phyloP scores from a whole-genome alignment of 2,329 filamentous ascomycete species.

The Botrytis byssoidea region DNA sequence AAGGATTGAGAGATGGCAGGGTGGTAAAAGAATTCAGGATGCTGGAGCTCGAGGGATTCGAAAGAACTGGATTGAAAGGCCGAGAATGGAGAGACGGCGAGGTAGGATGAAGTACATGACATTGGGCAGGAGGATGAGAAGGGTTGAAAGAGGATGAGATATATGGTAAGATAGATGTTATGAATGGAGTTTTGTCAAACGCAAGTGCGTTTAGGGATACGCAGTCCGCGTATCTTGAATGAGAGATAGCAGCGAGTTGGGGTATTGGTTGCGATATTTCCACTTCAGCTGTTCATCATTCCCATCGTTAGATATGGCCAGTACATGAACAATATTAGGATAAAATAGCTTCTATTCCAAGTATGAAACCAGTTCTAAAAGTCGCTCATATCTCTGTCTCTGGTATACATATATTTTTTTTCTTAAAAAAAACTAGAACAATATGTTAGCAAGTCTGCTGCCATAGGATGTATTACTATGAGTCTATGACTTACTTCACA shows the following conservation, averaged over 20 bases:
- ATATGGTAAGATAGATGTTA: neutral
- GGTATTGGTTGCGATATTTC: neutral
- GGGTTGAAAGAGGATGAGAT: neutral
- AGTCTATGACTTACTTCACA: neutral
- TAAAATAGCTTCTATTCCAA: neutral
- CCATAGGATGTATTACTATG: neutral
- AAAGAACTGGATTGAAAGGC: no score
- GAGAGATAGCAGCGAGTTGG: neutral
- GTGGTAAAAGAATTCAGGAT: fast-evolving
- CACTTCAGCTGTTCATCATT: neutral
- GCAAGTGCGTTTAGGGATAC: neutral
- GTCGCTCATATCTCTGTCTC: neutral
- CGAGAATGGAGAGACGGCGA: neutral
- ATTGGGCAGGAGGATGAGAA: neutral
- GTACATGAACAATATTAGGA: neutral
- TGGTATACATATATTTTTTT: neutral
- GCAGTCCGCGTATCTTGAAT: neutral
- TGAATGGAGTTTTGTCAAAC: neutral
- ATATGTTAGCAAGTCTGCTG: neutral
- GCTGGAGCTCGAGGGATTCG: neutral
- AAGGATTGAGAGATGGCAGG: no score
- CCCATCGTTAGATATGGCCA: neutral
- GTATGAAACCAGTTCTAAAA: neutral
- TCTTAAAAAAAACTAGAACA: neutral
- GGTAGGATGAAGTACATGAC: fast-evolving